A percentile compares a stretch with the other conserved stretches of the same genome.
Conservation (phyloP, 2,329 filamentous ascomycete genomes). For the Lachnellula willkommii region DNA sequence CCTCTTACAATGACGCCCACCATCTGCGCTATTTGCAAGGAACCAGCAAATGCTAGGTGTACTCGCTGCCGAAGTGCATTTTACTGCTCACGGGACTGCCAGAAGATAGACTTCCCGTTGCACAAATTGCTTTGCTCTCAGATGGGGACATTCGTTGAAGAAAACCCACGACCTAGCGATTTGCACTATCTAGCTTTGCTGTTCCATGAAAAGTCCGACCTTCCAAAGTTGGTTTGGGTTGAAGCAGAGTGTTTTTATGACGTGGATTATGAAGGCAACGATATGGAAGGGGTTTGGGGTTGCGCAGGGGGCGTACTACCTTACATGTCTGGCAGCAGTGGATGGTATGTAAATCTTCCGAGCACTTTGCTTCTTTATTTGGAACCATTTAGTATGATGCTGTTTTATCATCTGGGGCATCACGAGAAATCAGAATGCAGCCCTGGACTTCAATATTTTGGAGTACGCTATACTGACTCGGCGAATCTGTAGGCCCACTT, state of each 20-base stretch:
- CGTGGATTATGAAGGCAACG: neutral
- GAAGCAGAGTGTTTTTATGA: neutral
- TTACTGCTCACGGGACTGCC: constrained; percentile 5
- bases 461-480: too few relatives aligned
- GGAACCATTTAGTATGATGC: too few relatives aligned
- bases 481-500: too few relatives aligned
- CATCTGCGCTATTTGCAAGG: neutral
- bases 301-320: neutral
- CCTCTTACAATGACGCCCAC: neutral
- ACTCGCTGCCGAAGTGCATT: neutral
- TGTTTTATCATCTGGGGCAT: too few relatives aligned
- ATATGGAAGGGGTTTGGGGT: neutral
- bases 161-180: neutral
- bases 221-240: constrained; percentile 1
- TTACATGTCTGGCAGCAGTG: too few relatives aligned
- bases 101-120: constrained; percentile 4
- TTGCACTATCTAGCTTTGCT: constrained; percentile 1
- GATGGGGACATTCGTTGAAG: neutral
- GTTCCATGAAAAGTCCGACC: neutral
- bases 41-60: neutral
- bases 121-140: constrained; percentile 8
- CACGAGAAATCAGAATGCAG: too few relatives aligned
- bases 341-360: too few relatives aligned
- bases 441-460: too few relatives aligned
- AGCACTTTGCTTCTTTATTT: too few relatives aligned